These are phyloP conservation scores for Alternaria longipes DNA, from an alignment of 2,329 filamentous ascomycete genomes.

Conservation along the genomic window DNA sequence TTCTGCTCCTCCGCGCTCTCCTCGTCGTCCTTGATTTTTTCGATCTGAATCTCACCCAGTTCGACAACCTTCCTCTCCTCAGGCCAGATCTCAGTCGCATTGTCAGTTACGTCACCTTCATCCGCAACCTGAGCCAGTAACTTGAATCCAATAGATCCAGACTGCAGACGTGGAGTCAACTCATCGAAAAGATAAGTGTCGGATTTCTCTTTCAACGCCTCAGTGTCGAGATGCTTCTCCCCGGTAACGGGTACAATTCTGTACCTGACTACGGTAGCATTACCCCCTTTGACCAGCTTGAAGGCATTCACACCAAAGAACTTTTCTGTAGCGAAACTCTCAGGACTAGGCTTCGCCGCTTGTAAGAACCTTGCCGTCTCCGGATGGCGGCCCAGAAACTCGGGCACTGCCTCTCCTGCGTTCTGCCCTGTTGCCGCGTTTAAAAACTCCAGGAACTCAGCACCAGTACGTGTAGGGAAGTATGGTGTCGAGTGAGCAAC, in stretches of 20 bases:
- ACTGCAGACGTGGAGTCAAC: constrained; percentile 50
- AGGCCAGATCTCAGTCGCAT: constrained; percentile 64
- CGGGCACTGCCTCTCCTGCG: constrained; percentile 45
- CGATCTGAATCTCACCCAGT: constrained; percentile 60
- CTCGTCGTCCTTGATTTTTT: constrained; percentile 52
- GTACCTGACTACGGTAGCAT: constrained; percentile 60
- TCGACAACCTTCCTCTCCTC: constrained; percentile 61
- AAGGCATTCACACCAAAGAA: constrained; percentile 63
- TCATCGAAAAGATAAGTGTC: constrained; percentile 62
- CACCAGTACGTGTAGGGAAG: constrained; percentile 64
- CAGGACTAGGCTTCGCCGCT: constrained; percentile 61
- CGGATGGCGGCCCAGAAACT: constrained; percentile 59
- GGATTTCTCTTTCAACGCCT: constrained; percentile 51
- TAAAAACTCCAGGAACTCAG: constrained; percentile 62
- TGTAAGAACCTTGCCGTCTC: constrained; percentile 59
- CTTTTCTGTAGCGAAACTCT: constrained; percentile 59
- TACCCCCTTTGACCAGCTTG: constrained; percentile 55
- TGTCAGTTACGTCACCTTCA: constrained; percentile 58
- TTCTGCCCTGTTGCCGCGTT: constrained; percentile 49
- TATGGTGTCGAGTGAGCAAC: constrained; percentile 62
- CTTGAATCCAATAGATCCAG: constrained; percentile 56
- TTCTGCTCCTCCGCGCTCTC: constrained; percentile 59
- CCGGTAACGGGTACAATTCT: constrained; percentile 59
- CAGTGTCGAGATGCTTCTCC: constrained; percentile 51
- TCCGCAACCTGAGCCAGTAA: constrained; percentile 62